A percentile compares a stretch with the other conserved stretches of the same genome.
Evolutionary conservation across 345 rosid genomes (phyloP).

Genomic region (Excoecaria agallocha): DNA sequence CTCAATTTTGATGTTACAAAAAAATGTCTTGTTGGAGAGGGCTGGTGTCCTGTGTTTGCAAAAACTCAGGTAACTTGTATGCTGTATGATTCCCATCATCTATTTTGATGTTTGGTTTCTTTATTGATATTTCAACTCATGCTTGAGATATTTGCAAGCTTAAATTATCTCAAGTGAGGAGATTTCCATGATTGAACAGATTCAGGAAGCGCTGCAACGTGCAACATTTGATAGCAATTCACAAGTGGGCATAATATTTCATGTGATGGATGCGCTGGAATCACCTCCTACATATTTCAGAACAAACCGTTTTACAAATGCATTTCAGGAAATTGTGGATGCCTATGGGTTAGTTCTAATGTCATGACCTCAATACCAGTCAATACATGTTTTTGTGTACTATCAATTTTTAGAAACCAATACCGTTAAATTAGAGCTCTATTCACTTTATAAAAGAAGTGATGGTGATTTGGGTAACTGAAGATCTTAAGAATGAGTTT

Average conservation of each 20-base stretch:
- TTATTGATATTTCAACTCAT: background rate
- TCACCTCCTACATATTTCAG: slow-evolving; percentile 95
- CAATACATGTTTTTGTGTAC: background rate
- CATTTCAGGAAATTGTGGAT: slow-evolving; percentile 95
- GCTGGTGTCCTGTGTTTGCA: slow-evolving; percentile 96
- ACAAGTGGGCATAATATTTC: slow-evolving; percentile 91
- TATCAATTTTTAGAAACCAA: background rate
- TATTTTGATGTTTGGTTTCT: slow-evolving; percentile 6
- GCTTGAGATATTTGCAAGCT: slow-evolving; percentile 17
- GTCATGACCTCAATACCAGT: slow-evolving; percentile 2
- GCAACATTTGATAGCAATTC: slow-evolving; percentile 94
- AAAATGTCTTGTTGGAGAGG: slow-evolving; percentile 97
- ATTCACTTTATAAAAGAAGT: background rate
- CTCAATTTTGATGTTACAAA: slow-evolving; percentile 95
- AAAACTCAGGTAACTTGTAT: slow-evolving; percentile 59
- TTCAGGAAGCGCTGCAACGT: slow-evolving; percentile 84
- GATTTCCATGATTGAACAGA: slow-evolving; percentile 44
- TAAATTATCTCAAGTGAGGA: slow-evolving; percentile 18
- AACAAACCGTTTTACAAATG: slow-evolving; percentile 78
- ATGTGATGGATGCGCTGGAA: slow-evolving; percentile 78
- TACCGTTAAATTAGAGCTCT: slow-evolving; percentile 1
- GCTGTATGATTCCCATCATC: slow-evolving; percentile 12
- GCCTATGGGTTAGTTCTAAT: slow-evolving; percentile 82
- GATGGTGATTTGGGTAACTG: background rate
- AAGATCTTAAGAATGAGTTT: background rate